Evolutionary conservation across 164 flowering plant species (phyloP).

Genomic region (Macadamia tetraphylla): DNA sequence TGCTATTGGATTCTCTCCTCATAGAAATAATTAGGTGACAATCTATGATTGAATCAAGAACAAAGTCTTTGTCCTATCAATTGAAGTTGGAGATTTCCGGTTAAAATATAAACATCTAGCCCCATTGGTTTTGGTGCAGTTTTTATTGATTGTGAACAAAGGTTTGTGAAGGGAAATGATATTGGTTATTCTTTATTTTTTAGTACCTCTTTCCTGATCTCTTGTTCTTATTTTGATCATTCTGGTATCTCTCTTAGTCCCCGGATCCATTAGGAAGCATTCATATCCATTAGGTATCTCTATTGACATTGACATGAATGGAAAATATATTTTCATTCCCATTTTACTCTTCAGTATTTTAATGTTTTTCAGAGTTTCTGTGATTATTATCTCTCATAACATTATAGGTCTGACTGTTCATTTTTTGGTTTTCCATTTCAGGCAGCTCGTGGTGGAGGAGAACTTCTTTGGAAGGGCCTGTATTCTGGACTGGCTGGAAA

Average conservation of each 20-base stretch:
- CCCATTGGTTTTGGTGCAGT: not conserved
- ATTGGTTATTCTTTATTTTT: not conserved
- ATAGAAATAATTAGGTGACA: no score
- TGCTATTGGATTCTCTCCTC: no score
- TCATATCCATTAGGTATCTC: no score
- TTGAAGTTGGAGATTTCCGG: not conserved
- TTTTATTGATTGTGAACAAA: not conserved
- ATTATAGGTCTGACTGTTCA: not conserved
- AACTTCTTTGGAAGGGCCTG: constrained; percentile 67
- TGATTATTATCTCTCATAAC: not conserved
- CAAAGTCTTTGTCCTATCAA: not conserved
- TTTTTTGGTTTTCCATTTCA: constrained; percentile 11
- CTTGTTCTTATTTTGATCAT: not conserved
- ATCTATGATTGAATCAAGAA: not conserved
- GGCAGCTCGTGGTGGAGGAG: constrained; percentile 85
- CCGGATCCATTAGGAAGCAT: no score
- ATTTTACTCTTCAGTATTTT: not conserved
- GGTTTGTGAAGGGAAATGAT: not conserved
- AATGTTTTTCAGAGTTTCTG: not conserved
- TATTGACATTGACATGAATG: not conserved
- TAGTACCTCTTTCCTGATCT: not conserved
- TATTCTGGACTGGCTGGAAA: constrained; percentile 92
- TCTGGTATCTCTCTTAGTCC: no score
- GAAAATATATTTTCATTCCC: not conserved
- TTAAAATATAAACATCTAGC: not conserved